phyloP scores from a whole-genome alignment of 31 red algal genomes.

The Pterothamnion heteromorphum region DNA sequence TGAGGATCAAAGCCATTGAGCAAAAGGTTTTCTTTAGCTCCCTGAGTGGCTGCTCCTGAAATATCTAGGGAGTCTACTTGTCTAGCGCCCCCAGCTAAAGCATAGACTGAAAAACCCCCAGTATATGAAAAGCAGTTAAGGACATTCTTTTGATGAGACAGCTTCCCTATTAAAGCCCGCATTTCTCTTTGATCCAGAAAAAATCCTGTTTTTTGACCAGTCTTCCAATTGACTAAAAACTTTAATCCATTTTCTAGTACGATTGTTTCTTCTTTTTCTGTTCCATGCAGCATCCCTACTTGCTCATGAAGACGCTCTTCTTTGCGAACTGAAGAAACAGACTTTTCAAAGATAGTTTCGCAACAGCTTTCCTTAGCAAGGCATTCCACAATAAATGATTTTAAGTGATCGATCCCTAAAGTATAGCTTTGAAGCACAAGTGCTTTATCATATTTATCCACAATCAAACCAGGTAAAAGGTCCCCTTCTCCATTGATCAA shows the following conservation, averaged over 20 bases:
- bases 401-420: too few species aligned
- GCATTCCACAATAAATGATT: too few species aligned
- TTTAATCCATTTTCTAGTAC: conserved; percentile 4
- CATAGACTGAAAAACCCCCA: conserved; percentile 33
- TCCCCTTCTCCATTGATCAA: too few species aligned
- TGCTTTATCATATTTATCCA: too few species aligned
- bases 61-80: conserved; percentile 23
- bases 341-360: too few species aligned
- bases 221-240: conserved; percentile 35
- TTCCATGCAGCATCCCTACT: too few species aligned
- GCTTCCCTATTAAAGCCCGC: not conserved
- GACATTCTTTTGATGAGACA: not conserved
- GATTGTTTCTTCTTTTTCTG: not conserved
- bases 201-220: conserved; percentile 30
- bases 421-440: too few species aligned
- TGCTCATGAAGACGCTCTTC: too few species aligned
- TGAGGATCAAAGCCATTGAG: conserved; percentile 5
- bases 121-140: conserved; percentile 34
- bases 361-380: too few species aligned
- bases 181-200: conserved; percentile 35
- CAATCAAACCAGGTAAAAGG: too few species aligned
- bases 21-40: not conserved
- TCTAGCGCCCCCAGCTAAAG: not conserved
- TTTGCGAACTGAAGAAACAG: too few species aligned
- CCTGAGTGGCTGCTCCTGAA: not conserved